These are phyloP conservation scores for Penicillium canariense DNA, from an alignment of 495 filamentous ascomycete species.

Conservation along the genomic window DNA sequence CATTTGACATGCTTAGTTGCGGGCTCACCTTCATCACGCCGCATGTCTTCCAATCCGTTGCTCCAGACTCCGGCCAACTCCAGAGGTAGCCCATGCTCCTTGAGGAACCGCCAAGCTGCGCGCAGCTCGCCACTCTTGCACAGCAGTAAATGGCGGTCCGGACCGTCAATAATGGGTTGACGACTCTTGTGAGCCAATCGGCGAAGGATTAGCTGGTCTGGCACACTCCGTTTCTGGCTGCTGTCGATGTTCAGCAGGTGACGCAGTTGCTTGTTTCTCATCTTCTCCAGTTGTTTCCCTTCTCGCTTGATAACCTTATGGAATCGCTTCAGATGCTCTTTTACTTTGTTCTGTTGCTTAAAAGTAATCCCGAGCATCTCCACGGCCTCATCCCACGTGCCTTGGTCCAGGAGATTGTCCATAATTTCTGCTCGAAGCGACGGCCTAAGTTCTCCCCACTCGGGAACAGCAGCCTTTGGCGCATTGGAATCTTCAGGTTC, in stretches of 20 bases:
- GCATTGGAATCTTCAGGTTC: slow-evolving; percentile 15
- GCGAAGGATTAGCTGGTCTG: slow-evolving; percentile 24
- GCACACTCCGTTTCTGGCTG: slow-evolving; percentile 17
- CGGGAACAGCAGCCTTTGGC: slow-evolving; percentile 13
- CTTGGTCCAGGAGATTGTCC: slow-evolving; percentile 26
- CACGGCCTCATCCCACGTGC: slow-evolving; percentile 16
- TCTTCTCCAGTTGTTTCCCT: slow-evolving; percentile 24
- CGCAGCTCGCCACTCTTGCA: slow-evolving; percentile 22
- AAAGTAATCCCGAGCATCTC: slow-evolving; percentile 27
- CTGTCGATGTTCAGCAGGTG: slow-evolving; percentile 32
- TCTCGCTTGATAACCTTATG: slow-evolving; percentile 29
- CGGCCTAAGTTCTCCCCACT: slow-evolving; percentile 36
- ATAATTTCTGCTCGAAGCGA: slow-evolving; percentile 38
- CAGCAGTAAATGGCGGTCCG: neutral
- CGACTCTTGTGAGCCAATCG: too few species aligned
- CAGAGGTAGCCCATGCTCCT: slow-evolving; percentile 23
- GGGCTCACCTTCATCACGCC: neutral
- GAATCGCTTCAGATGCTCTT: slow-evolving; percentile 14
- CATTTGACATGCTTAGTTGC: neutral
- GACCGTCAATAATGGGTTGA: neutral
- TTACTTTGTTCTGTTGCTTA: slow-evolving; percentile 19
- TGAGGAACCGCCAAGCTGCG: slow-evolving; percentile 29
- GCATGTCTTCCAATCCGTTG: neutral
- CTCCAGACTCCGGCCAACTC: slow-evolving; percentile 36
- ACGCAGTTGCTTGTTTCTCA: slow-evolving; percentile 33